These are phyloP conservation scores for Cladosporium phlei DNA, from an alignment of 2,329 filamentous ascomycete genomes.

Conservation along the genomic window DNA sequence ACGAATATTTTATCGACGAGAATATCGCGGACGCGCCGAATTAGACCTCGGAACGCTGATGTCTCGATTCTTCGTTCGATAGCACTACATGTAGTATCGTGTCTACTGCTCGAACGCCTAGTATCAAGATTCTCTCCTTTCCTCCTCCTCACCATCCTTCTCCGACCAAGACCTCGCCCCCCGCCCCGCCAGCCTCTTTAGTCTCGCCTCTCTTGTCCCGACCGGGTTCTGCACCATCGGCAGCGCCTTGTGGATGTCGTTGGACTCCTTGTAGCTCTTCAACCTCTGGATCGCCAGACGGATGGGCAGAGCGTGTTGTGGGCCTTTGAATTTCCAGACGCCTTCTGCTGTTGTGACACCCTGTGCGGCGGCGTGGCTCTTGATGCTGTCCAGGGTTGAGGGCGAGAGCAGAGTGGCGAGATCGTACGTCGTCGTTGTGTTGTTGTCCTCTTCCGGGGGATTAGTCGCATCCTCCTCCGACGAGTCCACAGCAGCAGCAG, in stretches of 20 bases:
- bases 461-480: too few relatives aligned
- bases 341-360: background rate
- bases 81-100: too few relatives aligned
- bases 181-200: background rate
- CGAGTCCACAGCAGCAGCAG: too few relatives aligned
- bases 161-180: background rate
- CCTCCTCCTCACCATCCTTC: background rate
- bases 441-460: too few relatives aligned
- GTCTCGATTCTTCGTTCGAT: too few relatives aligned
- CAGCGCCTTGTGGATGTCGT: background rate
- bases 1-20: too few relatives aligned
- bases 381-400: background rate
- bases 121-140: background rate
- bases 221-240: background rate
- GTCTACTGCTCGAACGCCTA: too few relatives aligned
- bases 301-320: too few relatives aligned
- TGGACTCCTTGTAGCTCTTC: background rate
- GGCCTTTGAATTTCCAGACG: background rate
- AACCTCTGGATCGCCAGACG: slow-evolving; percentile 1
- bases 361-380: background rate
- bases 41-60: too few relatives aligned
- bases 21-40: too few relatives aligned
- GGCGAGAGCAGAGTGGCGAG: background rate
- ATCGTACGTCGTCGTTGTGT: background rate
- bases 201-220: background rate